Conservation (phyloP, 768 basidiomycete genomes). For the Tulasnella sp. region DNA sequence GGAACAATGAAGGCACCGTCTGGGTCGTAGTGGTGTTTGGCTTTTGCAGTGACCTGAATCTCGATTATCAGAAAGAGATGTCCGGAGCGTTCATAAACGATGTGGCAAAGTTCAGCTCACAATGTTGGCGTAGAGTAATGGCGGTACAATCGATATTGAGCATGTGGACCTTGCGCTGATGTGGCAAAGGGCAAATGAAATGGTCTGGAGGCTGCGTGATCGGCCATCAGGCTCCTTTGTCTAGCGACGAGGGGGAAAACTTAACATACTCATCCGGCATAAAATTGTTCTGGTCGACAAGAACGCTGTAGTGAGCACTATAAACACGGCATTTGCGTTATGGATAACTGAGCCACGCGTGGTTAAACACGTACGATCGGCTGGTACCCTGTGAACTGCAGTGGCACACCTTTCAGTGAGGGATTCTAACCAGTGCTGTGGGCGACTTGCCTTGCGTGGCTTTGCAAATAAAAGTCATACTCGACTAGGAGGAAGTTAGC, state of each 20-base stretch:
- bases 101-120: no score
- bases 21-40: slow-evolving; percentile 10
- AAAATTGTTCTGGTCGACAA: background rate
- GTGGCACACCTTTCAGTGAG: background rate
- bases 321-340: no score
- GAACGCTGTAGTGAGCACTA: slow-evolving; percentile 1
- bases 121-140: background rate
- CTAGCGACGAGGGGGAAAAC: background rate
- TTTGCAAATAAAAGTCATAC: slow-evolving; percentile 6
- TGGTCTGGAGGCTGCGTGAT: slow-evolving; percentile 34
- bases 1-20: background rate
- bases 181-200: slow-evolving; percentile 9
- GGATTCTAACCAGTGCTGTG: background rate
- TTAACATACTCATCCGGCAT: background rate
- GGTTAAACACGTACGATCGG: background rate
- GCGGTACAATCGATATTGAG: background rate
- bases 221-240: slow-evolving; percentile 36
- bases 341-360: background rate
- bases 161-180: background rate
- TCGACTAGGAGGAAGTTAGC: background rate
- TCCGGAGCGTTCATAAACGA: no score
- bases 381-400: background rate
- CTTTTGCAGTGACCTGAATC: background rate
- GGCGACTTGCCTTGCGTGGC: background rate
- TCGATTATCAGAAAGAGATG: no score